A percentile compares a stretch with the other conserved stretches of the same genome.
These are phyloP conservation scores for Ophiostoma quercus DNA, from an alignment of 2,329 filamentous ascomycete genomes.

Conservation along the genomic window DNA sequence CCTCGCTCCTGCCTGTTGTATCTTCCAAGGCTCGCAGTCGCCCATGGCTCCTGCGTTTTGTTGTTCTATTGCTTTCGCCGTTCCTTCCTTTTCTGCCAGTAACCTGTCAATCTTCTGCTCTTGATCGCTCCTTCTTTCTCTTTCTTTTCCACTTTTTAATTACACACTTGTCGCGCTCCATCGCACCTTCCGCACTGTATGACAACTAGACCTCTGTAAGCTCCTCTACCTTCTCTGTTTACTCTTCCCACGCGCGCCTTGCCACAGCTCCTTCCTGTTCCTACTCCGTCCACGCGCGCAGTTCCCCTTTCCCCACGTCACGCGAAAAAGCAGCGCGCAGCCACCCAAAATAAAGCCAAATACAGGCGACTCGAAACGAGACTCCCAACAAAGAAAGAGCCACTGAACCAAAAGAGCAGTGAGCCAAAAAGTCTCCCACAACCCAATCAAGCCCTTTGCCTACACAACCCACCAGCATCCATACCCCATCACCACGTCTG, in stretches of 20 bases:
- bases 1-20: conserved; percentile 7
- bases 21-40: conserved; percentile 4
- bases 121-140: conserved; percentile 13
- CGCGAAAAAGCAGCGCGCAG: conserved; percentile 24
- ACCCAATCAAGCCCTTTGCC: conserved; percentile 14
- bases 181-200: conserved; percentile 12
- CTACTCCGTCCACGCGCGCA: conserved; percentile 22
- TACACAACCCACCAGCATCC: conserved; percentile 6
- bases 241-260: neutral
- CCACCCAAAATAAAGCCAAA: conserved; percentile 13
- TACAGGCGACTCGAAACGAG: neutral
- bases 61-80: conserved; percentile 11
- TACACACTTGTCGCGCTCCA: neutral
- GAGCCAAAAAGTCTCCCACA: conserved; percentile 7
- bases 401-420: neutral
- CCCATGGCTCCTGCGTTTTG: conserved; percentile 10
- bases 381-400: conserved; percentile 15
- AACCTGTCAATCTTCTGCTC: neutral
- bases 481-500: neutral
- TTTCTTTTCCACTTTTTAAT: conserved; percentile 12
- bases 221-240: neutral
- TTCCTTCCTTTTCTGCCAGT: neutral
- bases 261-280: neutral
- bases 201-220: neutral
- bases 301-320: conserved; percentile 27